Evolutionary conservation across 179 eudicot genomes (phyloP).

Genomic region (Beta lomatogona): DNA sequence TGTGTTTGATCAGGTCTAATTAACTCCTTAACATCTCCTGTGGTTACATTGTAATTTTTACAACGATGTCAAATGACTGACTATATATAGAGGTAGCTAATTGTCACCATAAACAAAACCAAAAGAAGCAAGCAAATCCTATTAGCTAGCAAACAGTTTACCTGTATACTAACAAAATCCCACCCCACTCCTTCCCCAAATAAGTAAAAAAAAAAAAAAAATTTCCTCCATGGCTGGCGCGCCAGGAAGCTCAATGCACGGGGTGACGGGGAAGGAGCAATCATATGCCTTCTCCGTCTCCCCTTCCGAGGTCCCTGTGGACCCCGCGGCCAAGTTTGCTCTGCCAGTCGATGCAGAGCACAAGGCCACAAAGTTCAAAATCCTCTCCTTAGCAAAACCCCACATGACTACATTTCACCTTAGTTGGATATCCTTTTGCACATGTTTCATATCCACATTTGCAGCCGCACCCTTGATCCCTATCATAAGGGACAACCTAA

Average conservation of each 20-base stretch:
- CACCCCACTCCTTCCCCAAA: neutral
- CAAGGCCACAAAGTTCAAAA: constrained; percentile 23
- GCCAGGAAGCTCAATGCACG: neutral
- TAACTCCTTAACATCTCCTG: neutral
- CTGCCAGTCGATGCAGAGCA: constrained; percentile 25
- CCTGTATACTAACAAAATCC: neutral
- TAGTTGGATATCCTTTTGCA: constrained; percentile 22
- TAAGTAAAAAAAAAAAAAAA: neutral
- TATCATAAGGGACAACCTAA: constrained; percentile 23
- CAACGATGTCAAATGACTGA: neutral
- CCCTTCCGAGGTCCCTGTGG: constrained; percentile 11
- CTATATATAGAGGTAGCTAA: neutral
- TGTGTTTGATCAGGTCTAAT: neutral
- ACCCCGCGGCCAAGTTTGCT: constrained; percentile 19
- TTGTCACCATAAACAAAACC: neutral
- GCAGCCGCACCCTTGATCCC: constrained; percentile 30
- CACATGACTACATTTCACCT: constrained; percentile 24
- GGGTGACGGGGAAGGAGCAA: constrained; percentile 3
- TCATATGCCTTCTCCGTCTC: constrained; percentile 5
- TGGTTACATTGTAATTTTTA: neutral
- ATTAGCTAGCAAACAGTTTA: neutral
- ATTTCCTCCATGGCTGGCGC: neutral
- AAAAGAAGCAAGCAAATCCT: neutral
- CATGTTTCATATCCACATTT: constrained; percentile 23
- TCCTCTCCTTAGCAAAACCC: constrained; percentile 20